These are phyloP conservation scores for Plasmodium gonderi DNA, from an alignment of 169 alveolate genomes.

Conservation along the genomic window DNA sequence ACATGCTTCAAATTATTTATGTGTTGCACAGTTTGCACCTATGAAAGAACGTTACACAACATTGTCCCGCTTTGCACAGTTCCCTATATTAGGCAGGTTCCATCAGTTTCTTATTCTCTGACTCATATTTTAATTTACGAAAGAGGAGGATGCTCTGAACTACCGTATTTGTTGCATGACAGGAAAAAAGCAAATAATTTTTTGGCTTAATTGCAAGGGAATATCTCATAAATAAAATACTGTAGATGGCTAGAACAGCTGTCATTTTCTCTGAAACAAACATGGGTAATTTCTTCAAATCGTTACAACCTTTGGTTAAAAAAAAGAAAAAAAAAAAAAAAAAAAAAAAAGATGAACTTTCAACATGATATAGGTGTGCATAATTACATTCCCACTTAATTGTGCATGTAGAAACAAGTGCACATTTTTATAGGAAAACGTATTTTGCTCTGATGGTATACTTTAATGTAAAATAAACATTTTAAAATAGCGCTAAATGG, in stretches of 20 bases:
- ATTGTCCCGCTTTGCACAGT: neutral
- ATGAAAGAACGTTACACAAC: neutral
- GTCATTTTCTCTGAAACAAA: constrained; percentile 92
- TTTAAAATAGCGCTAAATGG: neutral
- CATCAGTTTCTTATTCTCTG: constrained; percentile 1
- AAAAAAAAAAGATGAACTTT: neutral
- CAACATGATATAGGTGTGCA: neutral
- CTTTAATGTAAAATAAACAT: neutral
- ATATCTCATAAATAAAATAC: constrained; percentile 93
- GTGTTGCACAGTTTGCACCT: too few relatives aligned
- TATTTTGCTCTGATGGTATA: too few relatives aligned
- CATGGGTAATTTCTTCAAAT: constrained; percentile 89
- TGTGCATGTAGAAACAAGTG: neutral
- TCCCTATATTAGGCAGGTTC: neutral
- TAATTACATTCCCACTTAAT: neutral
- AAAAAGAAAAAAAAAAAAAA: neutral
- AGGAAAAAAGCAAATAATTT: constrained; percentile 88
- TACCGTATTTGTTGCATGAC: constrained; percentile 89
- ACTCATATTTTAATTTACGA: constrained; percentile 56
- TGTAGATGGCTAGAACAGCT: constrained; percentile 89
- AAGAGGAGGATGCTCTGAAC: constrained; percentile 84
- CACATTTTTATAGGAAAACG: too few relatives aligned
- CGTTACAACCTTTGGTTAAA: constrained; percentile 75
- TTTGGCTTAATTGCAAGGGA: constrained; percentile 92
- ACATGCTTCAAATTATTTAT: too few relatives aligned